These are phyloP conservation scores for Cryptococcus wingfieldii DNA, from an alignment of 1,284 basidiomycete genomes.

Conservation along the genomic window DNA sequence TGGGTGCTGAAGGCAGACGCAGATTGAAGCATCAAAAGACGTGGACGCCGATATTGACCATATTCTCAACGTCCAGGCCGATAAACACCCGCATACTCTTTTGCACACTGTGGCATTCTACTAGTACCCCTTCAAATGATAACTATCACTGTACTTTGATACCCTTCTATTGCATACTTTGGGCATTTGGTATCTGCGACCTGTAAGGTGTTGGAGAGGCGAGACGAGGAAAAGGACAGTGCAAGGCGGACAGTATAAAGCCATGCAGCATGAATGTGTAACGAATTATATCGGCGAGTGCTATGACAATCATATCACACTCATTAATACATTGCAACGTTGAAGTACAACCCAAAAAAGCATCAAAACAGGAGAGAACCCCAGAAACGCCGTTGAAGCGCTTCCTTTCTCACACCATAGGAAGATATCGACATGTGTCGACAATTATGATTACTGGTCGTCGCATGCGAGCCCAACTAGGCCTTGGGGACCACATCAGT, in stretches of 20 bases:
- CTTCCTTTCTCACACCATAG: no score
- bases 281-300: not conserved
- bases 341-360: not conserved
- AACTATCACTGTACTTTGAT: not conserved
- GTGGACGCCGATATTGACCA: constrained; percentile 86
- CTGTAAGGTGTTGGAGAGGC: not conserved
- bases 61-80: constrained; percentile 78
- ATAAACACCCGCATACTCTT: constrained; percentile 84
- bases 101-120: constrained; percentile 89
- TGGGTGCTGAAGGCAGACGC: not conserved
- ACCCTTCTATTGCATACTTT: not conserved
- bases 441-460: no score
- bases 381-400: constrained; percentile 11
- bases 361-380: not conserved
- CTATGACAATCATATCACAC: not conserved
- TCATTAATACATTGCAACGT: constrained; percentile 1
- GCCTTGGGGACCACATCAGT: no score
- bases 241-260: not conserved
- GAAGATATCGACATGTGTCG: not conserved
- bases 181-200: no score
- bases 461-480: no score
- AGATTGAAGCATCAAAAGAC: constrained; percentile 84
- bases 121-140: constrained; percentile 40
- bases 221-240: not conserved
- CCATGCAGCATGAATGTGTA: not conserved